A percentile compares a stretch with the other conserved stretches of the same genome.
phyloP scores from a whole-genome alignment of 2,329 filamentous ascomycete species.

The Talaromyces amestolkiae region DNA sequence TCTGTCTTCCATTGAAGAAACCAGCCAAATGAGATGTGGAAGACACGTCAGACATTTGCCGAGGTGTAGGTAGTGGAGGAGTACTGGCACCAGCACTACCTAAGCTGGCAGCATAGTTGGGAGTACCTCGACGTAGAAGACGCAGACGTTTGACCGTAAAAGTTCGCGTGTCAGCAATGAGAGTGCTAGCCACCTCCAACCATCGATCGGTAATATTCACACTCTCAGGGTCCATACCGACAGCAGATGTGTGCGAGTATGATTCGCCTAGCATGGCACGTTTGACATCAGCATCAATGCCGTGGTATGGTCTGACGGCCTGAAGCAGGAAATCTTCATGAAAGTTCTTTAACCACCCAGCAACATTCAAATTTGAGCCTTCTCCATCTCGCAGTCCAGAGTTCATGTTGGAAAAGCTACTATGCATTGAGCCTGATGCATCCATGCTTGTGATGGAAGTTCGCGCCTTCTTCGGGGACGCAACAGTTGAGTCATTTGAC shows the following conservation, averaged over 20 bases:
- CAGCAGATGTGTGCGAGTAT: constrained; percentile 40
- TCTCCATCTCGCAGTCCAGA: constrained; percentile 36
- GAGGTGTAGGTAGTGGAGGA: constrained; percentile 27
- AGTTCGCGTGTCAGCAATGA: constrained; percentile 55
- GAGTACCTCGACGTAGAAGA: constrained; percentile 49
- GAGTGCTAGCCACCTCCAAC: constrained; percentile 57
- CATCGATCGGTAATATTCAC: constrained; percentile 44
- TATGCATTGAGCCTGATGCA: constrained; percentile 46
- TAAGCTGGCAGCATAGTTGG: constrained; percentile 24
- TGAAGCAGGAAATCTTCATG: constrained; percentile 61
- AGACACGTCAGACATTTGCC: constrained; percentile 27
- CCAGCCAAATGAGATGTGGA: constrained; percentile 22
- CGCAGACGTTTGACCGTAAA: constrained; percentile 57
- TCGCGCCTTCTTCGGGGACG: constrained; percentile 43
- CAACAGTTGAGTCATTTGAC: constrained; percentile 45
- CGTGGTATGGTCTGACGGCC: constrained; percentile 54
- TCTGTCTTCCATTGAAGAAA: constrained; percentile 24
- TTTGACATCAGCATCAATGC: constrained; percentile 55
- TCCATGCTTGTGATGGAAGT: constrained; percentile 55
- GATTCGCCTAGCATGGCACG: constrained; percentile 57
- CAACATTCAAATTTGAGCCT: constrained; percentile 54
- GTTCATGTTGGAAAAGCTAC: constrained; percentile 38
- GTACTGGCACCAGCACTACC: constrained; percentile 25
- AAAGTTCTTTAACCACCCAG: constrained; percentile 56
- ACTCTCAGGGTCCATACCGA: constrained; percentile 30